Evolutionary conservation across 75 land plant genomes (phyloP).

Genomic region (Ceratopteris richardii): DNA sequence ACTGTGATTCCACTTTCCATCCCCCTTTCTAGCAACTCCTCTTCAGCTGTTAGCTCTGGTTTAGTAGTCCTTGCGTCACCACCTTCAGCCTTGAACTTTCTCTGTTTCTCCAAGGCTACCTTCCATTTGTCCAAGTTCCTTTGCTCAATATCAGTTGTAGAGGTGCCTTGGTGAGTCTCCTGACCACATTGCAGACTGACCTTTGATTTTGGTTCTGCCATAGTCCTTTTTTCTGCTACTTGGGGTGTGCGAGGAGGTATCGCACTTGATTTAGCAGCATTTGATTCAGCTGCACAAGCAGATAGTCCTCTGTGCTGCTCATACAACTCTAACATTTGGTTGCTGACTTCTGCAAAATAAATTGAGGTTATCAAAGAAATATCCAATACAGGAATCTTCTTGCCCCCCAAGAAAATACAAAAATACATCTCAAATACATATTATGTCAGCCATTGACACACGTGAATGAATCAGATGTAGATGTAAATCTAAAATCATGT

Average conservation of each 20-base stretch:
- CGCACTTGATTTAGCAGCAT: not conserved
- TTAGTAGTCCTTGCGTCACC: slow-evolving; percentile 12
- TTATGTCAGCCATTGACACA: not conserved
- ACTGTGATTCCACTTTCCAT: slow-evolving; percentile 15
- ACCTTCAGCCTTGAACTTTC: slow-evolving; percentile 19
- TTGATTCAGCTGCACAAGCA: slow-evolving; percentile 47
- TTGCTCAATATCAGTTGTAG: slow-evolving; percentile 9
- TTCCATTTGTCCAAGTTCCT: slow-evolving; percentile 37
- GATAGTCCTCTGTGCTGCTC: slow-evolving; percentile 67
- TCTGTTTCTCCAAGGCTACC: slow-evolving; percentile 38
- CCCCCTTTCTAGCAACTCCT: slow-evolving; percentile 27
- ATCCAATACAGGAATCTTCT: not conserved
- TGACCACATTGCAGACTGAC: not conserved
- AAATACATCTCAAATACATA: not conserved
- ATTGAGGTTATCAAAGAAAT: no score
- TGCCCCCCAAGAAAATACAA: not conserved
- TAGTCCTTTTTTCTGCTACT: slow-evolving; percentile 3
- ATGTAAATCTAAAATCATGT: no score
- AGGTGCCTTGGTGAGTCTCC: not conserved
- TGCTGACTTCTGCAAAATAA: slow-evolving; percentile 78
- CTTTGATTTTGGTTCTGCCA: not conserved
- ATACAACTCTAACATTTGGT: slow-evolving; percentile 93
- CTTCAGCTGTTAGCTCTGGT: slow-evolving; percentile 28
- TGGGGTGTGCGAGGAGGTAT: slow-evolving; percentile 7
- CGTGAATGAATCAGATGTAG: no score